A percentile compares a stretch with the other conserved stretches of the same genome.
These are phyloP conservation scores for Chaetoceros muelleri DNA, from an alignment of 108 stramenopile species.

Conservation along the genomic window DNA sequence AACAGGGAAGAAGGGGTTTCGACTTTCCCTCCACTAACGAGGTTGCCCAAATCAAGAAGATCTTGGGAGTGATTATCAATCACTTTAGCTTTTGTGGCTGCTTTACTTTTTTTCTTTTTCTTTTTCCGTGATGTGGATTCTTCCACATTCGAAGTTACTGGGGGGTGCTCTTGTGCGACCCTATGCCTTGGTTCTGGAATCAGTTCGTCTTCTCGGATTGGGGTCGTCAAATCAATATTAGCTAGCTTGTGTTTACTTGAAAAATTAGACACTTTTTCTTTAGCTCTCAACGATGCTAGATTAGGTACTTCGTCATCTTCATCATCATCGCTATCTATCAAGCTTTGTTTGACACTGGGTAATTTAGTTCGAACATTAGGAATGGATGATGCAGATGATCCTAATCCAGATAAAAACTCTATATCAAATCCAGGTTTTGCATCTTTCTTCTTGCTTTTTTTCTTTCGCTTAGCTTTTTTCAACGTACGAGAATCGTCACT, in stretches of 20 bases:
- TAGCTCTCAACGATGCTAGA: not conserved
- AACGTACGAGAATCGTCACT: constrained; percentile 36
- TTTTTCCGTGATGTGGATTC: constrained; percentile 2
- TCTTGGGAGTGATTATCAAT: constrained; percentile 7
- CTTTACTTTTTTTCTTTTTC: constrained; percentile 48
- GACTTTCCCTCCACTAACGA: constrained; percentile 22
- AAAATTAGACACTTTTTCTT: not conserved
- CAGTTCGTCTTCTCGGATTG: constrained; percentile 74
- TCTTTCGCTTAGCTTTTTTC: constrained; percentile 25
- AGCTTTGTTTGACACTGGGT: too few relatives aligned
- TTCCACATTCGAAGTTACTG: not conserved
- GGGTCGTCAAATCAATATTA: constrained; percentile 73
- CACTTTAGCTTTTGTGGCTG: constrained; percentile 21
- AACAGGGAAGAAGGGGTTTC: constrained; percentile 4
- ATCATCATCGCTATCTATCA: constrained; percentile 65
- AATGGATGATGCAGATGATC: not conserved
- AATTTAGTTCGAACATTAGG: too few relatives aligned
- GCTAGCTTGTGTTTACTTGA: constrained; percentile 45
- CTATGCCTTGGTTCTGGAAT: constrained; percentile 69
- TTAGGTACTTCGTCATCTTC: constrained; percentile 38
- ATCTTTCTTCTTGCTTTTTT: constrained; percentile 55
- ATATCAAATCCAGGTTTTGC: constrained; percentile 4
- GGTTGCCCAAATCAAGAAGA: constrained; percentile 1
- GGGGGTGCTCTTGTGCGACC: constrained; percentile 37
- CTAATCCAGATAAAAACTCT: not conserved